Base-by-base conservation (phyloP, 345 rosid genomes). In the Eucalyptus camaldulensis region DNA sequence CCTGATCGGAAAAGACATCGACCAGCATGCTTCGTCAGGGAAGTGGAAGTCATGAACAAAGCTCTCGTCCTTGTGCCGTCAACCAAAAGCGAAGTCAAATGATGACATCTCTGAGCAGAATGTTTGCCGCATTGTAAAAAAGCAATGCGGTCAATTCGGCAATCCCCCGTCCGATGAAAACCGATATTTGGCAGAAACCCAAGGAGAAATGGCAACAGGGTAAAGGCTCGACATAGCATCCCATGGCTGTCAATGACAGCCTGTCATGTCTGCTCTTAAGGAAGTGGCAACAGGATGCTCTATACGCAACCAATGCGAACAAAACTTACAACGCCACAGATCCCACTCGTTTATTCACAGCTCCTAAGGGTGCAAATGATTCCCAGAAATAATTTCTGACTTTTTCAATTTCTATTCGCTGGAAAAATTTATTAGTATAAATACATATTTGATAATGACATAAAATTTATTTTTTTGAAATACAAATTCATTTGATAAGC, bases 381-480 rank as follows among this genome's bases (percentile, higher is more conserved):
- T 53, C 24, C 56, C 9, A 19, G 1, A 53, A 53, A 53, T 53
- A 7, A 53, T 53, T 53, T 53, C 56, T 17, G 58, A 8, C 25
- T 19, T 19, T 50, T 53, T 53, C 25, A 53, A 53, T 19, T 1
- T 53, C 1, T 53, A 53, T 53, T 53, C 0, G 2, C 10, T 3
- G 0, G 10, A 53, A 1, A 53, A 19, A 19, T 53, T 53, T 53
- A 53, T 7, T 2, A 8, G 0, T 53, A 21, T 53, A 53, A 21
- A 1, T 2, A 53, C 5, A 53, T 0, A 0, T 53, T 8, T 2
- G 0, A 1, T 53, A 21, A 21, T 53, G 0, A 53, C 5, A 53
- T 53, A 19, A 53, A 51, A 51, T 3, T 51, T 53, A 1, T 1
- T 19, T 53, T 53, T 53, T 53, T 53, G 0, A 19, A 53, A 53